These are phyloP conservation scores for Endothia cerciana DNA, from an alignment of 2,329 filamentous ascomycete genomes.

Conservation along the genomic window DNA sequence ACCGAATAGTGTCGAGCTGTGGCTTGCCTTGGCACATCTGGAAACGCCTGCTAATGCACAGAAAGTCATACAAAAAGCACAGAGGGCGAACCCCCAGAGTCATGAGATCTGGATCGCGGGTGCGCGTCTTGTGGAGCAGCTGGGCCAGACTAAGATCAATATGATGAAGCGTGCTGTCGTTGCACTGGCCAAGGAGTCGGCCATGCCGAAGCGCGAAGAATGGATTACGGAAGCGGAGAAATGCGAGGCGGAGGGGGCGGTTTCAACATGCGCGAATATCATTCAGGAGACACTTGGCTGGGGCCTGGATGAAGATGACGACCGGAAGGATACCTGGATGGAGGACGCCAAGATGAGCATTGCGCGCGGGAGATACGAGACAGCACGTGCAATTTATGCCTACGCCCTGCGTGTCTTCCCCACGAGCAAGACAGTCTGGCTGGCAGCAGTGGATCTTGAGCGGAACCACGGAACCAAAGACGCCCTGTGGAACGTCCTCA, in stretches of 20 bases:
- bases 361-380: conserved; percentile 81
- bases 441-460: conserved; percentile 88
- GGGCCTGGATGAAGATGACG: conserved; percentile 92
- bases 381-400: conserved; percentile 89
- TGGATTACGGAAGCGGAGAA: conserved; percentile 96
- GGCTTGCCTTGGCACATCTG: conserved; percentile 89
- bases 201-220: conserved; percentile 96
- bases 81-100: conserved; percentile 90
- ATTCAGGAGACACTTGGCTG: conserved; percentile 92
- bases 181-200: conserved; percentile 84
- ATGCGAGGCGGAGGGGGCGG: conserved; percentile 89
- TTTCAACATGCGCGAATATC: conserved; percentile 85
- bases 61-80: conserved; percentile 91
- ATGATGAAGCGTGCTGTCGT: conserved; percentile 95
- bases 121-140: conserved; percentile 85
- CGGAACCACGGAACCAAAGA: conserved; percentile 85
- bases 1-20: conserved; percentile 89
- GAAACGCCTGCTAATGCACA: conserved; percentile 92
- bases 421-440: conserved; percentile 85
- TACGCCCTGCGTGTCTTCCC: conserved; percentile 89
- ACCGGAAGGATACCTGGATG: conserved; percentile 93
- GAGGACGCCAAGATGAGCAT: conserved; percentile 88
- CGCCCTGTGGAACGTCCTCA: conserved; percentile 80
- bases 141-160: conserved; percentile 79
- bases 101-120: conserved; percentile 97